These are phyloP conservation scores for Colletotrichum australisinense DNA, from an alignment of 2,329 filamentous ascomycete species.

Conservation along the genomic window DNA sequence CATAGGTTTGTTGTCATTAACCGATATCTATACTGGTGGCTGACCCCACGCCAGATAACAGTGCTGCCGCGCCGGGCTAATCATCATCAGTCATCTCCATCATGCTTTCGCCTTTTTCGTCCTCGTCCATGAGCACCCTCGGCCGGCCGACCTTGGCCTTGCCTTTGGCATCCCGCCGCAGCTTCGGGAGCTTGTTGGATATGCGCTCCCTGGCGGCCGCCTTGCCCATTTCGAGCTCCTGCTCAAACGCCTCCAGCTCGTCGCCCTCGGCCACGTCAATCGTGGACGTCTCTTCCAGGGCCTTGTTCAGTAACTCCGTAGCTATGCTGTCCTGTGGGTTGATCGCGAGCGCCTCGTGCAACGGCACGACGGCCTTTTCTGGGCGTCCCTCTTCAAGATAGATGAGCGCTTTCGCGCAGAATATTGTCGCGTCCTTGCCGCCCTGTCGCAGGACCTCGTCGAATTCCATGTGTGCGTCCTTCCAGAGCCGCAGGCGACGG, in stretches of 20 bases:
- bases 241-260: slow-evolving; percentile 63
- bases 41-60: not conserved
- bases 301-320: slow-evolving; percentile 80
- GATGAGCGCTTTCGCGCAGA: slow-evolving; percentile 86
- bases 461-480: slow-evolving; percentile 82
- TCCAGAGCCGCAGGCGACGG: slow-evolving; percentile 75
- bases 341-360: slow-evolving; percentile 87
- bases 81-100: slow-evolving; percentile 70
- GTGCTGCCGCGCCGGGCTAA: slow-evolving; percentile 31
- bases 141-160: slow-evolving; percentile 55
- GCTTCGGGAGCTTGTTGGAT: slow-evolving; percentile 42
- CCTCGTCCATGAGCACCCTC: slow-evolving; percentile 48
- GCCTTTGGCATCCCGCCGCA: slow-evolving; percentile 52
- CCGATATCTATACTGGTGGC: slow-evolving; percentile 4
- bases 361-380: slow-evolving; percentile 81
- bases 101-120: slow-evolving; percentile 57
- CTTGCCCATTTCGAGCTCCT: slow-evolving; percentile 60
- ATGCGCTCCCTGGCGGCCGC: slow-evolving; percentile 52
- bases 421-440: slow-evolving; percentile 81
- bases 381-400: slow-evolving; percentile 80
- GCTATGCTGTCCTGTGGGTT: slow-evolving; percentile 84
- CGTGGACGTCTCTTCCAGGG: slow-evolving; percentile 71
- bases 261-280: slow-evolving; percentile 58
- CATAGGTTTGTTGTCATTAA: not conserved
- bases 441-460: slow-evolving; percentile 88